Percentiles rank a stretch among this genome's conserved stretches.
phyloP scores from a whole-genome alignment of 202 grass and related monocot species.

The Hordeum pubiflorum region DNA sequence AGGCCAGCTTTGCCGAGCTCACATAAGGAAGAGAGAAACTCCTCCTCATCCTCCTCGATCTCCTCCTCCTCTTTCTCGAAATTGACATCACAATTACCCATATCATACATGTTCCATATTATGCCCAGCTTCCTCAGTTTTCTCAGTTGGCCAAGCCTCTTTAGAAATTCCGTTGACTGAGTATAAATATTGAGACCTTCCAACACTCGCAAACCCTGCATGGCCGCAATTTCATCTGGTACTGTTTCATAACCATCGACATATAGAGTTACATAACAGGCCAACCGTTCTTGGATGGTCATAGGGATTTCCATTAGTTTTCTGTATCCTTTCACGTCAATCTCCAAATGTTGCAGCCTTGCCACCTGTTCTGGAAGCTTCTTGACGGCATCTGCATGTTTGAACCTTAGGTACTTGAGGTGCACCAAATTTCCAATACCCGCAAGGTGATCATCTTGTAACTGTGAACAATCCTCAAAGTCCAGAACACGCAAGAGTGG shows the following conservation, averaged over 20 bases:
- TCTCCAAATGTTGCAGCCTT: not conserved
- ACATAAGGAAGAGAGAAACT: not conserved
- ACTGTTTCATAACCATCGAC: not conserved
- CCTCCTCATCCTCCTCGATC: not conserved
- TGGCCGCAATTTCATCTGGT: not conserved
- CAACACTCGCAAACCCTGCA: not conserved
- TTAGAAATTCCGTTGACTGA: not conserved
- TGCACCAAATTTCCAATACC: not conserved
- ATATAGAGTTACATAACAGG: not conserved
- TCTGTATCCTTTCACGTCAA: not conserved
- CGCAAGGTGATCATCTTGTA: not conserved
- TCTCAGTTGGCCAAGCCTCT: not conserved
- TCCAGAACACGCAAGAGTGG: not conserved
- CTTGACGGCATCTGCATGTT: not conserved
- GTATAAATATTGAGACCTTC: not conserved
- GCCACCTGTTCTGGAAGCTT: not conserved
- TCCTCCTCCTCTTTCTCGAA: not conserved
- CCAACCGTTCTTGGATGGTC: not conserved
- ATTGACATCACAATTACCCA: not conserved
- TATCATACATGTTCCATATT: not conserved
- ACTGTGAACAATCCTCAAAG: not conserved
- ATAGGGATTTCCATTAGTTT: not conserved
- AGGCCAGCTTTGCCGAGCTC: not conserved
- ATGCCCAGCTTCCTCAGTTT: not conserved
- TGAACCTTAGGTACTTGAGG: not conserved